phyloP scores from a whole-genome alignment of 2,329 filamentous ascomycete genomes.

The Sporothrix brasiliensis region DNA sequence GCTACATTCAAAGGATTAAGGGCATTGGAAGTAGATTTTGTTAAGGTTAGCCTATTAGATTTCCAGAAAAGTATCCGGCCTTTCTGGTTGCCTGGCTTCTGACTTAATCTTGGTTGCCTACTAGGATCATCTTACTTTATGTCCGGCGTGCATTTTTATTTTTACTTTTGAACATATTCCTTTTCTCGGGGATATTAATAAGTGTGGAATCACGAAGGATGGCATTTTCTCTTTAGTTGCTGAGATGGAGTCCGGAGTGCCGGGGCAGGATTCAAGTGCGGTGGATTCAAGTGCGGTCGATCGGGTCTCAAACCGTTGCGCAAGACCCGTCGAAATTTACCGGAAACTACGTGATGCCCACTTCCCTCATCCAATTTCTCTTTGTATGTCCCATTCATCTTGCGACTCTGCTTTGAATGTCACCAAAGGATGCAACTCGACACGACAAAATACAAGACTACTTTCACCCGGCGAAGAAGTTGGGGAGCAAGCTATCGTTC shows the following conservation, averaged over 20 bases:
- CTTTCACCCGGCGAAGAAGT: no score
- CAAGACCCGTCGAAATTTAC: background rate
- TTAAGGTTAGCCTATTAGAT: background rate
- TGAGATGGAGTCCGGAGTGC: background rate
- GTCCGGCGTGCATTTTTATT: background rate
- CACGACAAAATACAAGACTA: background rate
- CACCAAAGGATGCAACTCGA: background rate
- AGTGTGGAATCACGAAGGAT: background rate
- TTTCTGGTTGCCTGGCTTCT: background rate
- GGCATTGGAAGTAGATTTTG: background rate
- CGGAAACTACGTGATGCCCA: constrained; percentile 2
- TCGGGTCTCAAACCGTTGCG: background rate
- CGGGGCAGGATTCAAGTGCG: constrained; percentile 1
- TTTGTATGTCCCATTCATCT: background rate
- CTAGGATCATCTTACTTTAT: no score
- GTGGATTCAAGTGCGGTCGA: background rate
- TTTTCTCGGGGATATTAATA: constrained; percentile 3
- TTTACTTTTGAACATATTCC: background rate
- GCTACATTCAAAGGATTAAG: background rate
- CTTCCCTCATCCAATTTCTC: background rate
- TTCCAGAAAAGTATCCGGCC: background rate
- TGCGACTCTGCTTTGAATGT: background rate
- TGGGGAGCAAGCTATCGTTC: no score
- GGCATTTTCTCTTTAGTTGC: background rate
- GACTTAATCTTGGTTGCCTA: background rate